phyloP scores from a whole-genome alignment of 352 stramenopile species.

The Pythium periplocum region DNA sequence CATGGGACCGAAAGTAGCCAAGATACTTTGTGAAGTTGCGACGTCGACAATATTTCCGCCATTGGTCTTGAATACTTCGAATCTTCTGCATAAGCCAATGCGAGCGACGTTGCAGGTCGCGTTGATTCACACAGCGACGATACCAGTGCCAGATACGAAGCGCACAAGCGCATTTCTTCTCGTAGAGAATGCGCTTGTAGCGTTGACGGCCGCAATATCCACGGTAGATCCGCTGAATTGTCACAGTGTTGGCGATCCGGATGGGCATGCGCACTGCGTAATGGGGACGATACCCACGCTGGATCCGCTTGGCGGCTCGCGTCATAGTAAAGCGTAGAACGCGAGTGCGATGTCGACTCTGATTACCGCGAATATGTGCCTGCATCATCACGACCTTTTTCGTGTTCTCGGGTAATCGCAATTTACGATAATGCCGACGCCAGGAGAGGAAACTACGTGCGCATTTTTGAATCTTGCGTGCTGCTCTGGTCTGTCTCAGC shows the following conservation, averaged over 20 bases:
- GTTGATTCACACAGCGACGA: slow-evolving; percentile 30
- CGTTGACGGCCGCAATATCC: slow-evolving; percentile 23
- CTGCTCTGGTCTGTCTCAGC: slow-evolving; percentile 32
- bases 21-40: slow-evolving; percentile 31
- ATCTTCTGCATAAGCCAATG: slow-evolving; percentile 49
- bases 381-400: slow-evolving; percentile 37
- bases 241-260: slow-evolving; percentile 20
- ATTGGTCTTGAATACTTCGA: slow-evolving; percentile 51
- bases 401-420: slow-evolving; percentile 34
- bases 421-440: slow-evolving; percentile 34
- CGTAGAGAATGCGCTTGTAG: slow-evolving; percentile 16
- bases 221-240: slow-evolving; percentile 53
- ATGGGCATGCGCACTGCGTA: slow-evolving; percentile 22
- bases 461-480: slow-evolving; percentile 47
- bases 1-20: slow-evolving; percentile 25
- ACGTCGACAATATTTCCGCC: slow-evolving; percentile 34
- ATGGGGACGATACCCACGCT: slow-evolving; percentile 34
- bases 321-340: slow-evolving; percentile 19
- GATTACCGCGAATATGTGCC: slow-evolving; percentile 36
- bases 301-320: slow-evolving; percentile 32
- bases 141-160: slow-evolving; percentile 47
- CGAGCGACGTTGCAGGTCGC: slow-evolving; percentile 25
- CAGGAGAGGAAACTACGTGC: slow-evolving; percentile 40
- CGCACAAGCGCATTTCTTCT: slow-evolving; percentile 14
- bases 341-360: slow-evolving; percentile 23